These are phyloP conservation scores for Whalleya microplaca DNA, from an alignment of 2,329 filamentous ascomycete genomes.

Conservation along the genomic window DNA sequence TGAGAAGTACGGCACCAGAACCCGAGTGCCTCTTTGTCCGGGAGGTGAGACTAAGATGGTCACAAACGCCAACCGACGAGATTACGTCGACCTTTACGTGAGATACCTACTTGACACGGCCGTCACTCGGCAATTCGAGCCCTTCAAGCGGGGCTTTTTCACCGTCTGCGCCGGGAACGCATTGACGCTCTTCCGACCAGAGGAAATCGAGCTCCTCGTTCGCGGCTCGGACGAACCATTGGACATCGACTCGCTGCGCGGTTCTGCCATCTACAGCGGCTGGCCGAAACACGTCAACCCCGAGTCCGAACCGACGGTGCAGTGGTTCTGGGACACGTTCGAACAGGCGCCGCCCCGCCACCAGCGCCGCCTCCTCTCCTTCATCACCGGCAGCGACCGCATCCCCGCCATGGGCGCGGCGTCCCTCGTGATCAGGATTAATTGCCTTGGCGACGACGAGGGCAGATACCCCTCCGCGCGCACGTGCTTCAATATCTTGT, in stretches of 20 bases:
- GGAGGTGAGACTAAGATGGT: conserved; percentile 76
- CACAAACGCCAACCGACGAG: conserved; percentile 80
- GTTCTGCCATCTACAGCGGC: conserved; percentile 80
- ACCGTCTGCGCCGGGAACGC: conserved; percentile 90
- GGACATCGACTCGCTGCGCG: conserved; percentile 75
- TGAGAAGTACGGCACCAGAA: conserved; percentile 73
- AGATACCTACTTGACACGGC: conserved; percentile 78
- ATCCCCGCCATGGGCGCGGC: conserved; percentile 86
- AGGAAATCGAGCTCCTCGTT: conserved; percentile 88
- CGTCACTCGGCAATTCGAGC: conserved; percentile 83
- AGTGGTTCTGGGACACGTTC: conserved; percentile 91
- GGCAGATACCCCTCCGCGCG: conserved; percentile 80
- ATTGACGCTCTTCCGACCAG: conserved; percentile 81
- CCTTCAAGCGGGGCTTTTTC: conserved; percentile 92
- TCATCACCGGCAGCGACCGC: conserved; percentile 88
- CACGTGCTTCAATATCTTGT: conserved; percentile 88
- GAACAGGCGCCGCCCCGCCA: conserved; percentile 64
- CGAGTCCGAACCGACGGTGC: conserved; percentile 66
- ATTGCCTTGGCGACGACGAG: conserved; percentile 74
- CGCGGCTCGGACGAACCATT: conserved; percentile 83
- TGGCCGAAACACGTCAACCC: conserved; percentile 62
- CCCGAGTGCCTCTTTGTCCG: conserved; percentile 71
- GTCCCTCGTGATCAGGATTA: conserved; percentile 75
- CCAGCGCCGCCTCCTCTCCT: conserved; percentile 79
- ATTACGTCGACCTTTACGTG: conserved; percentile 87